These are phyloP conservation scores for Ceratobasidium papillatum DNA, from an alignment of 1,284 basidiomycete species.

Conservation along the genomic window DNA sequence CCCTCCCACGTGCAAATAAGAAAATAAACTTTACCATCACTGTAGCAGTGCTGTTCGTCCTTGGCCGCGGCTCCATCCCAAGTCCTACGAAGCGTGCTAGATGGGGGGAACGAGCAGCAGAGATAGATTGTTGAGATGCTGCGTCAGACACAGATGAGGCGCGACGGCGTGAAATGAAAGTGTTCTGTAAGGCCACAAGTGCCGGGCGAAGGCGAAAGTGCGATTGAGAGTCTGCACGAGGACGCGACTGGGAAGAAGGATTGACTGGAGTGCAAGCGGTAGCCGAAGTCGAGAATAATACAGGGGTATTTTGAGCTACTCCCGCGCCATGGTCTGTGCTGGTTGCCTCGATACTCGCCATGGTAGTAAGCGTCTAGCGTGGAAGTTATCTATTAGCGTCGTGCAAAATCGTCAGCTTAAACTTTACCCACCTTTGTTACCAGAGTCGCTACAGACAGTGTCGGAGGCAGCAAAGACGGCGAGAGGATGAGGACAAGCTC, in stretches of 20 bases:
- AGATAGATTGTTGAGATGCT: neutral
- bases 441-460: neutral
- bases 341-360: constrained; percentile 32
- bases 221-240: constrained; percentile 20
- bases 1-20: neutral
- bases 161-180: constrained; percentile 17
- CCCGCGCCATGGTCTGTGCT: neutral
- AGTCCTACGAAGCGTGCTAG: constrained; percentile 18
- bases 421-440: neutral
- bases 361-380: neutral
- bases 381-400: neutral
- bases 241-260: neutral
- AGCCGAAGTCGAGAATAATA: constrained; percentile 6
- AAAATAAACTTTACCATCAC: constrained; percentile 12
- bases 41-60: constrained; percentile 14
- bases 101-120: constrained; percentile 10
- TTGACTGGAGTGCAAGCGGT: neutral
- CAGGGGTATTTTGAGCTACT: constrained; percentile 4
- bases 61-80: constrained; percentile 17
- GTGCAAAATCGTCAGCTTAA: neutral
- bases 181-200: constrained; percentile 33
- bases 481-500: neutral
- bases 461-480: neutral
- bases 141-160: constrained; percentile 20
- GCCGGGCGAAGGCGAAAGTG: constrained; percentile 35